Conservation (phyloP, 2,329 filamentous ascomycete species). For the Lasiodiplodia sp. region DNA sequence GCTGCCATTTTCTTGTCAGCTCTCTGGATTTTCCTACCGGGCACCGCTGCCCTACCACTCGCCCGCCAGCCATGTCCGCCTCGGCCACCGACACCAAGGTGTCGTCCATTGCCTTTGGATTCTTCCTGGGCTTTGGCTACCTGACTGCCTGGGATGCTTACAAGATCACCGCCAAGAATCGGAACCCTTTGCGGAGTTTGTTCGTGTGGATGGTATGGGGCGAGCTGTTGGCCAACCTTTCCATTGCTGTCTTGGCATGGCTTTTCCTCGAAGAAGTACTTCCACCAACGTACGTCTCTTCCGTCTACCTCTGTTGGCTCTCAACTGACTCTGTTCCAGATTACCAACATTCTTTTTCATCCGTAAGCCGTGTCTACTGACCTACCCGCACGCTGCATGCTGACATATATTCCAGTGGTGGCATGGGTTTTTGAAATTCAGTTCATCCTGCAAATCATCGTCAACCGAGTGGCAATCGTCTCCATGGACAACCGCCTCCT, state of each 20-base stretch:
- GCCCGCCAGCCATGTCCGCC: background rate
- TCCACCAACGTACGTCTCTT: constrained; percentile 38
- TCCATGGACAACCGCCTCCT: constrained; percentile 33
- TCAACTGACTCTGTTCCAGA: background rate
- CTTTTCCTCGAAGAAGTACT: constrained; percentile 50
- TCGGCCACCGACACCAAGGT: constrained; percentile 17
- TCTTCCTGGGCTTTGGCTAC: constrained; percentile 26
- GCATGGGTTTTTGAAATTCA: constrained; percentile 55
- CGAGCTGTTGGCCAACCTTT: constrained; percentile 51
- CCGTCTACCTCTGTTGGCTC: too few relatives aligned
- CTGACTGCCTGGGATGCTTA: constrained; percentile 27
- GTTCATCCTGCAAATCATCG: constrained; percentile 38
- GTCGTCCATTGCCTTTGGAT: constrained; percentile 22
- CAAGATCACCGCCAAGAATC: constrained; percentile 17
- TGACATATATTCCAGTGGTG: constrained; percentile 33
- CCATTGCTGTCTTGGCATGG: constrained; percentile 51
- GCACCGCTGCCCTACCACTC: constrained; percentile 2
- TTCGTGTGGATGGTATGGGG: constrained; percentile 57
- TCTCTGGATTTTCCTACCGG: background rate
- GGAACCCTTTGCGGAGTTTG: constrained; percentile 15
- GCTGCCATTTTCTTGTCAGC: background rate
- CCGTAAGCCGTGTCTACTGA: background rate
- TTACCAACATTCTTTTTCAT: constrained; percentile 30
- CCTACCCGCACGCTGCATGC: background rate
- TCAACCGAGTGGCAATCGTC: constrained; percentile 41